Conservation (phyloP, 2,329 filamentous ascomycete genomes). For the Botryotinia convoluta region DNA sequence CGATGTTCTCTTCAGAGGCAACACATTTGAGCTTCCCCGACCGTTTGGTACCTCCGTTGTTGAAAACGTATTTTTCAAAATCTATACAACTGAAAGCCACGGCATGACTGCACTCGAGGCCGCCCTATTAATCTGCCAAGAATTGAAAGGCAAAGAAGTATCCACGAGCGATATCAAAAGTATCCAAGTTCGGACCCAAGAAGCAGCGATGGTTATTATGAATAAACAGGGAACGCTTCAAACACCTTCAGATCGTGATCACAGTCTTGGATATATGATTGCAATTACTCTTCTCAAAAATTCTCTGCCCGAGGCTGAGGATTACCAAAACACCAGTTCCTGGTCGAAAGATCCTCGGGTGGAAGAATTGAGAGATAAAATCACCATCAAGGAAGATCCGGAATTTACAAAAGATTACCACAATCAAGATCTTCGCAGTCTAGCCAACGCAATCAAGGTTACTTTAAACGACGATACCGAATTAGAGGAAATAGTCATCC, state of each 20-base stretch:
- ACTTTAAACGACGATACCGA: slow-evolving; percentile 30
- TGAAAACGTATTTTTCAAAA: slow-evolving; percentile 35
- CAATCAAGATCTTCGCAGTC: slow-evolving; percentile 33
- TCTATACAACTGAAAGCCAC: slow-evolving; percentile 38
- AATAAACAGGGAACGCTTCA: slow-evolving; percentile 34
- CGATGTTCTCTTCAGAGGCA: slow-evolving; percentile 24
- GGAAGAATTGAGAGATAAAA: slow-evolving; percentile 31
- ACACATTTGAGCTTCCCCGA: slow-evolving; percentile 29
- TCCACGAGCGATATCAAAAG: slow-evolving; percentile 30
- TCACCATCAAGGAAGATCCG: slow-evolving; percentile 33
- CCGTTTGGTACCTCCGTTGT: slow-evolving; percentile 31
- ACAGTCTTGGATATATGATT: slow-evolving; percentile 40
- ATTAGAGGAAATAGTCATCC: slow-evolving; percentile 37
- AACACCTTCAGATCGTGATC: slow-evolving; percentile 40
- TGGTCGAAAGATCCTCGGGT: slow-evolving; percentile 11
- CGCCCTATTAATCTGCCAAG: slow-evolving; percentile 27
- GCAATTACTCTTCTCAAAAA: slow-evolving; percentile 39
- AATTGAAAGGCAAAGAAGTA: slow-evolving; percentile 24
- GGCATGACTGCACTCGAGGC: slow-evolving; percentile 40
- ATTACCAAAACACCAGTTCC: slow-evolving; percentile 18
- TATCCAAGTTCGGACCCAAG: slow-evolving; percentile 37
- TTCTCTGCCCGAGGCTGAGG: slow-evolving; percentile 7
- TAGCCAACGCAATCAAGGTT: slow-evolving; percentile 35
- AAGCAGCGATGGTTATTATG: slow-evolving; percentile 38
- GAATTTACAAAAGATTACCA: slow-evolving; percentile 38